Evolutionary conservation across 768 basidiomycete species (phyloP).

Genomic region (Phaeotremella skinneri): DNA sequence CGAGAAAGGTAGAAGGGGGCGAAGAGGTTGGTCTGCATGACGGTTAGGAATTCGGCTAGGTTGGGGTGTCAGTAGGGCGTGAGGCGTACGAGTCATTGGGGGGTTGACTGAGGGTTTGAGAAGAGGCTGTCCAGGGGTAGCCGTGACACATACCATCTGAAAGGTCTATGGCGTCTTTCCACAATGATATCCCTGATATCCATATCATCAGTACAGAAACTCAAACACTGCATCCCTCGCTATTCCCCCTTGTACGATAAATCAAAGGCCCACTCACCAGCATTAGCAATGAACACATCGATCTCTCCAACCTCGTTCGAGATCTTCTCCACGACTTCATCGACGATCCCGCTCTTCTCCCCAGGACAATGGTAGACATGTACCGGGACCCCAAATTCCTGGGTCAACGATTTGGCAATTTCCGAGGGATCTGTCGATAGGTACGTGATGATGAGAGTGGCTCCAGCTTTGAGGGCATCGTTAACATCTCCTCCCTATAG

Average conservation of each 20-base stretch:
- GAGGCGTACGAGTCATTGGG: neutral
- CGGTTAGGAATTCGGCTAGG: conserved; percentile 28
- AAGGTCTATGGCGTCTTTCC: conserved; percentile 37
- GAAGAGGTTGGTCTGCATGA: conserved; percentile 47
- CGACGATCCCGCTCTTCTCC: conserved; percentile 30
- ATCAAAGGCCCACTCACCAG: conserved; percentile 37
- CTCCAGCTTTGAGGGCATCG: conserved; percentile 32
- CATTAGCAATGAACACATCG: conserved; percentile 49
- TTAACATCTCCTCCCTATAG: neutral
- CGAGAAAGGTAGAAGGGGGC: conserved; percentile 48
- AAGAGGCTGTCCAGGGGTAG: neutral
- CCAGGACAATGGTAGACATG: conserved; percentile 48
- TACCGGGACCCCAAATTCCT: conserved; percentile 33
- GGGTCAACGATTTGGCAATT: conserved; percentile 32
- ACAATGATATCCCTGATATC: conserved; percentile 38
- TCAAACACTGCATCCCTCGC: too few species aligned
- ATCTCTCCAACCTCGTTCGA: conserved; percentile 43
- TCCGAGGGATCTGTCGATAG: conserved; percentile 38
- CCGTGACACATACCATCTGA: conserved; percentile 33
- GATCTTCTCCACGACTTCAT: conserved; percentile 38
- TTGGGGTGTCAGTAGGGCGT: neutral
- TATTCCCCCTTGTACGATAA: too few species aligned
- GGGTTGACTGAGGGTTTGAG: neutral
- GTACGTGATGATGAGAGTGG: conserved; percentile 45
- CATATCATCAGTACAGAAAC: neutral